Conservation (phyloP, 2,329 filamentous ascomycete genomes). For the Aspergillus tamarii region DNA sequence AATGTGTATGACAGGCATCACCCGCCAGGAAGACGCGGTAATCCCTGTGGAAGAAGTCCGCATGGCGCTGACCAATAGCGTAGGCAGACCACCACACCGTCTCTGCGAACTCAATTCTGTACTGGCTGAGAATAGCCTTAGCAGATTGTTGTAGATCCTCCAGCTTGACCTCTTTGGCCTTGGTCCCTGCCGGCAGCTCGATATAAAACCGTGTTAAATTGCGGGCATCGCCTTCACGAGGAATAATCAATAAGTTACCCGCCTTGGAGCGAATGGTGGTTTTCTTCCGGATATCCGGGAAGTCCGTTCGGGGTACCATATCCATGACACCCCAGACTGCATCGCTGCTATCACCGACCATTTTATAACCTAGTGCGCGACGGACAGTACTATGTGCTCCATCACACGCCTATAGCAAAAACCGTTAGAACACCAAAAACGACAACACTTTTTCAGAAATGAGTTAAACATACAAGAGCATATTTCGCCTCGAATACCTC, state of each 20-base stretch:
- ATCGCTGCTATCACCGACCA: slow-evolving; percentile 63
- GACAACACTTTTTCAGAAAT: neutral
- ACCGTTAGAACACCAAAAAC: neutral
- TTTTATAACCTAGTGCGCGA: slow-evolving; percentile 49
- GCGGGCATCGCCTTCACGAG: slow-evolving; percentile 57
- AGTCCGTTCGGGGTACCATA: slow-evolving; percentile 53
- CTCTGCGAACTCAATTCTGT: slow-evolving; percentile 56
- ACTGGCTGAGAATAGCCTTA: slow-evolving; percentile 58
- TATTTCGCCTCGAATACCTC: slow-evolving; percentile 54
- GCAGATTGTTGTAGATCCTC: slow-evolving; percentile 58
- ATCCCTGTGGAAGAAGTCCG: slow-evolving; percentile 68
- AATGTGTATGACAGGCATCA: slow-evolving; percentile 71
- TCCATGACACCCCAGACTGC: slow-evolving; percentile 63
- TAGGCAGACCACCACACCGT: slow-evolving; percentile 73
- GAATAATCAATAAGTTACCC: slow-evolving; percentile 55
- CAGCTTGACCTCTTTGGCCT: slow-evolving; percentile 56
- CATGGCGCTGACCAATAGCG: slow-evolving; percentile 71
- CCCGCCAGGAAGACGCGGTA: slow-evolving; percentile 70
- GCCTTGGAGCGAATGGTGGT: slow-evolving; percentile 50
- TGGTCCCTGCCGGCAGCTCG: slow-evolving; percentile 56
- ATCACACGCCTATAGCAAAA: slow-evolving; percentile 51
- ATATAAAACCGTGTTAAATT: slow-evolving; percentile 66
- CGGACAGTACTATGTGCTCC: slow-evolving; percentile 50
- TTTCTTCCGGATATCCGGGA: slow-evolving; percentile 57
- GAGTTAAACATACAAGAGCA: slow-evolving; percentile 48